phyloP scores from a whole-genome alignment of 495 filamentous ascomycete genomes.

The Schizothecium vesticola region DNA sequence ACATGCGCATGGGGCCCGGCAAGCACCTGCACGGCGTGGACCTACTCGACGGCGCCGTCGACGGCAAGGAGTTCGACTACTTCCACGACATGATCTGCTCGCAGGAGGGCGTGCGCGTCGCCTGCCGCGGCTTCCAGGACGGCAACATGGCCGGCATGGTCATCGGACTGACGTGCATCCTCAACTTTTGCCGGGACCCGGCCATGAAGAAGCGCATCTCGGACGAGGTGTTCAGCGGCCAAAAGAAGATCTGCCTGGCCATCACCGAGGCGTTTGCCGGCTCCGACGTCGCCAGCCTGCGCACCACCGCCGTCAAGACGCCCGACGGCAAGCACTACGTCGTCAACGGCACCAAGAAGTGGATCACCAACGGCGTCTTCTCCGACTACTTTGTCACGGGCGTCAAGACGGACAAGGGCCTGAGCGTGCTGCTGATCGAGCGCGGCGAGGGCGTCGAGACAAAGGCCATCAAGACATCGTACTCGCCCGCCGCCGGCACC shows the following conservation, averaged over 20 bases:
- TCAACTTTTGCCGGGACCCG: constrained; percentile 69
- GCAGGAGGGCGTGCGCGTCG: constrained; percentile 67
- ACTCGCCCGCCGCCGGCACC: constrained; percentile 74
- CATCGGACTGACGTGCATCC: constrained; percentile 74
- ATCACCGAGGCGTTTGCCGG: constrained; percentile 90
- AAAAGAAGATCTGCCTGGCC: constrained; percentile 84
- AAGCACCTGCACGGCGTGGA: constrained; percentile 70
- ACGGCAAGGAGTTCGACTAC: constrained; percentile 81
- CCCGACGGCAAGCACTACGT: constrained; percentile 80
- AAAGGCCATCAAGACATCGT: constrained; percentile 78
- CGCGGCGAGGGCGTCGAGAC: constrained; percentile 67
- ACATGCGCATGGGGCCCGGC: constrained; percentile 79
- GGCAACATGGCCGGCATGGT: constrained; percentile 72
- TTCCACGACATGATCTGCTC: constrained; percentile 74
- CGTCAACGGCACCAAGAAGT: constrained; percentile 87
- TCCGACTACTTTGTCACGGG: constrained; percentile 79
- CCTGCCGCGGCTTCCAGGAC: constrained; percentile 61
- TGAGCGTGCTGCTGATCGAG: constrained; percentile 71
- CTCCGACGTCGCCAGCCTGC: constrained; percentile 76
- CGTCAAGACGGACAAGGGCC: constrained; percentile 76
- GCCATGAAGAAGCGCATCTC: constrained; percentile 60
- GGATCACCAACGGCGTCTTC: constrained; percentile 88
- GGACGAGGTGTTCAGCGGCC: constrained; percentile 65
- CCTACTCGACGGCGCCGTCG: constrained; percentile 63
- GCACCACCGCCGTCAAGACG: constrained; percentile 76